Base-by-base conservation (phyloP, 352 stramenopile genomes). In the Phytophthora citricola region DNA sequence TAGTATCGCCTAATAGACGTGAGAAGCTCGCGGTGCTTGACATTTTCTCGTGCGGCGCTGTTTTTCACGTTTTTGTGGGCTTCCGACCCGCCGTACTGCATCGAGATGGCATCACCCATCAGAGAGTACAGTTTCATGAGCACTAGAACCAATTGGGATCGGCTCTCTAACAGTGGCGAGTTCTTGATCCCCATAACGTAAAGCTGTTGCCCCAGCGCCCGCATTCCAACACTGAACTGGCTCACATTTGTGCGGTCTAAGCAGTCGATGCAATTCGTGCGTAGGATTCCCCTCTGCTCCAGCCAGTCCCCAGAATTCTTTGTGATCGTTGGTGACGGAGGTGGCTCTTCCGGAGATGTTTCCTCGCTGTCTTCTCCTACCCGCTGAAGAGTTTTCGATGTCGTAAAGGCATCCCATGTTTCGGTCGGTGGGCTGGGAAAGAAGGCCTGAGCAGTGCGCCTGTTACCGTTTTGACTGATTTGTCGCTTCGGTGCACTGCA, bases 261-360 rank as follows among this genome's bases (percentile, higher is more conserved):
- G 57, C 78, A 90, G 76, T 99, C 98, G 53, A 99, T 99, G 66
- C 98, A 99, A 77, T 99, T 99, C 0, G 97, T 99, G 31, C 98
- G 89, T 9, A 99, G 76, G 31, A 99, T 95, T 2, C 98, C 98
- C 46, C 91, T 87, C 72, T 99, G 98, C 65, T 99, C 96, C 36
- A 98, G 67, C 96, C 93, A 89, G 63, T 94, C 85, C 27, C 91
- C 92, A 2, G 86, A 93, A 22, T 94, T 88, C 63, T 74, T 81
- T 12, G 83, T 79, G 58, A 94, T 93, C 4, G 86, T 91, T 8
- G 84, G 84, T 38, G 83, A 91, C 31, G 72, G 70, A 32, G 73
- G 70, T 32, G 63, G 53, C 2, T 77, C 58, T 3, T 17, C n/a
- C 12, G 27, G 12, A 40, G 32, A 20, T 26, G 46, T 29, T 49